Evolutionary conservation across 352 stramenopile species (phyloP).

Genomic region (Synura sp.): DNA sequence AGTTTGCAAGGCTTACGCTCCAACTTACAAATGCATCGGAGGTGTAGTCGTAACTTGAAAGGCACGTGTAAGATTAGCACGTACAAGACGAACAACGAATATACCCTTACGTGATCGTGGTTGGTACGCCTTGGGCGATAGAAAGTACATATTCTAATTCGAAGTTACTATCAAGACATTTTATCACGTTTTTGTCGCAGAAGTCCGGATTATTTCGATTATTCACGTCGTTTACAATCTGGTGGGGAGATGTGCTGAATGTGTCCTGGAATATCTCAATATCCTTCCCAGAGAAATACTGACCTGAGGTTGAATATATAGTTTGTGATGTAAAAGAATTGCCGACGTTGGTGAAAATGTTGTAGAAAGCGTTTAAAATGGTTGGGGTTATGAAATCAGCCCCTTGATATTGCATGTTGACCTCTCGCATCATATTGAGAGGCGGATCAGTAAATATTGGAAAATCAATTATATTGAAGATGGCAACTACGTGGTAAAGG

Average conservation of each 20-base stretch:
- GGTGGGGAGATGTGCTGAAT: no score
- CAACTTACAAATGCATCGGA: no score
- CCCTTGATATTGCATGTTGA: not conserved
- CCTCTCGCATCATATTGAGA: not conserved
- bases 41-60: no score
- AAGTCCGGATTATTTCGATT: no score
- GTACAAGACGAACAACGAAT: no score
- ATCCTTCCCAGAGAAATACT: not conserved
- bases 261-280: no score
- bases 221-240: no score
- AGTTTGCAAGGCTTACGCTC: no score
- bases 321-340: not conserved
- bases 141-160: conserved; percentile 82
- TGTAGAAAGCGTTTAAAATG: not conserved
- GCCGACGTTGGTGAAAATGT: not conserved
- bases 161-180: conserved; percentile 63
- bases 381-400: not conserved
- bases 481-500: not conserved
- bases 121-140: conserved; percentile 67
- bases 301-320: not conserved
- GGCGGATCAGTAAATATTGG: not conserved
- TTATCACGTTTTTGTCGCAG: no score
- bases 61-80: no score
- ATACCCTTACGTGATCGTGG: no score
- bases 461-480: conserved; percentile 12